A percentile compares a stretch with the other conserved stretches of the same genome.
phyloP scores from a whole-genome alignment of 306 rosid species.

The Cucurbita argyrosperma region DNA sequence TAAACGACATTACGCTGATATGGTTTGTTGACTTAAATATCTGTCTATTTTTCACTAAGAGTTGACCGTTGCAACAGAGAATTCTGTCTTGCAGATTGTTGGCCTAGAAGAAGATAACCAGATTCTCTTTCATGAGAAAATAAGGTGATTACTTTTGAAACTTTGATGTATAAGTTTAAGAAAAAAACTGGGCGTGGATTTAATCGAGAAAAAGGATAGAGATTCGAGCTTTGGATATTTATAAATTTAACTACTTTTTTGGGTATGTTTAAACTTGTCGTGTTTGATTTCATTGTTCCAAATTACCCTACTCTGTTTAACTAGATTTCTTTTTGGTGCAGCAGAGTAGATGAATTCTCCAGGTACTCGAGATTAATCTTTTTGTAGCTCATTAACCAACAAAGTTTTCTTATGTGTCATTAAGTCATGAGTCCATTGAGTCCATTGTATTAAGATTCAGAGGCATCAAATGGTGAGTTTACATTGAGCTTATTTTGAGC shows the following conservation, averaged over 20 bases:
- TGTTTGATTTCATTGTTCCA: not conserved
- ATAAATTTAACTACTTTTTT: not conserved
- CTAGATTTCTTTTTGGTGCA: constrained; percentile 15
- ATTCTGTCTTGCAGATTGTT: constrained; percentile 40
- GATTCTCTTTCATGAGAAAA: constrained; percentile 81
- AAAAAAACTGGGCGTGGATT: not conserved
- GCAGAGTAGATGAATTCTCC: constrained; percentile 87
- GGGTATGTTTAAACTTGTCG: not conserved
- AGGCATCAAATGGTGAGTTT: not conserved
- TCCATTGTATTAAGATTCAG: not conserved
- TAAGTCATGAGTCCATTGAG: not conserved
- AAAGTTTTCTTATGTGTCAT: not conserved
- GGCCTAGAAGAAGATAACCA: constrained; percentile 68
- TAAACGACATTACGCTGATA: constrained; percentile 78
- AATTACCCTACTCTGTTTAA: not conserved
- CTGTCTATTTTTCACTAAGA: not conserved
- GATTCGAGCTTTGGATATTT: not conserved
- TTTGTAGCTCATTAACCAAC: constrained; percentile 2
- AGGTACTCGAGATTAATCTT: constrained; percentile 36
- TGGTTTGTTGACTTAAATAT: constrained; percentile 35
- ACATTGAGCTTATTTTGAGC: not conserved
- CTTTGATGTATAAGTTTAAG: constrained; percentile 2
- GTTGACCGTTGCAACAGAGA: not conserved
- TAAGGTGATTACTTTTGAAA: constrained; percentile 40
- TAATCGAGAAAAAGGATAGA: not conserved